Evolutionary conservation across 345 rosid species (phyloP).

Genomic region (Camelina hispida): DNA sequence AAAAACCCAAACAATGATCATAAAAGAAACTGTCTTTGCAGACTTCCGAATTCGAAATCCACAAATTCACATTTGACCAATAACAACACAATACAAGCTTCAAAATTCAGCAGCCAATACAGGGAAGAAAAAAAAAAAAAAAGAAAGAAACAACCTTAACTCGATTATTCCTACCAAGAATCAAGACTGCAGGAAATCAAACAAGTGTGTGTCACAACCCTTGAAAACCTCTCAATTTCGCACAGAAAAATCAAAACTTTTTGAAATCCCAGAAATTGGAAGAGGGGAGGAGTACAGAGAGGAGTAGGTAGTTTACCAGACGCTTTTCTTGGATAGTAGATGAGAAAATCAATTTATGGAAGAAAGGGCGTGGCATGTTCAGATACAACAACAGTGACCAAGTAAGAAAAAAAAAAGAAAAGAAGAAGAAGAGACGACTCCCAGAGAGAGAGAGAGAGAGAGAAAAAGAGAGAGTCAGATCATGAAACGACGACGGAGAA

Average conservation of each 20-base stretch:
- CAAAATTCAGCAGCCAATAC: conserved; percentile 27
- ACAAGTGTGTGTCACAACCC: neutral
- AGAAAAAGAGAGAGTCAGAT: conserved; percentile 45
- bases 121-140: neutral
- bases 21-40: neutral
- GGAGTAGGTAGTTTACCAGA: conserved; percentile 51
- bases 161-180: conserved; percentile 11
- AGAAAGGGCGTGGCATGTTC: conserved; percentile 77
- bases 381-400: conserved; percentile 32
- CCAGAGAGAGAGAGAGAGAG: conserved; percentile 3
- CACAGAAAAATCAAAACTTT: conserved; percentile 7
- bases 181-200: conserved; percentile 2
- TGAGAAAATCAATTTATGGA: conserved; percentile 73
- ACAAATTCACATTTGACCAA: conserved; percentile 7
- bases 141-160: conserved; percentile 19
- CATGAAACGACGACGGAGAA: conserved; percentile 53
- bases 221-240: conserved; percentile 29
- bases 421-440: conserved; percentile 28
- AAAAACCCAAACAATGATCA: conserved; percentile 21
- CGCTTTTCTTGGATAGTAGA: conserved; percentile 67
- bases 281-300: conserved; percentile 12
- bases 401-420: neutral
- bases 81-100: neutral
- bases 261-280: neutral
- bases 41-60: conserved; percentile 3